A percentile compares a stretch with the other conserved stretches of the same genome.
Evolutionary conservation across 345 rosid genomes (phyloP).

Genomic region (Moricandia arvensis): DNA sequence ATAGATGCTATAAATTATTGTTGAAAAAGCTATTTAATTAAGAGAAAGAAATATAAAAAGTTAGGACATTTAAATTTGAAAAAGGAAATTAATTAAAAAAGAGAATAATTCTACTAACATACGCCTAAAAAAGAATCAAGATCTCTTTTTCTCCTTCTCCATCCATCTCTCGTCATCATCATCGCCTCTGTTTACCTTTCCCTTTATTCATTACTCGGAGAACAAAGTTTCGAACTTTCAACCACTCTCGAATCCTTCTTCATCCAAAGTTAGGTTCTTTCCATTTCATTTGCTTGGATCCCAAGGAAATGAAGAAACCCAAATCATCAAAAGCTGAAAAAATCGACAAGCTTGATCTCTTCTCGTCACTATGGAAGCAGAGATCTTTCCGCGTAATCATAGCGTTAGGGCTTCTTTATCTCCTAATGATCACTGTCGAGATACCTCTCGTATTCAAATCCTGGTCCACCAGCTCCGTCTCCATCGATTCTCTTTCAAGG

Average conservation of each 20-base stretch:
- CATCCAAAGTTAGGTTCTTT: background rate
- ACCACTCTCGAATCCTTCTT: background rate
- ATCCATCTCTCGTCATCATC: slow-evolving; percentile 18
- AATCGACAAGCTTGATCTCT: slow-evolving; percentile 45
- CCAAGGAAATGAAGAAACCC: slow-evolving; percentile 57
- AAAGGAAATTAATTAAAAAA: background rate
- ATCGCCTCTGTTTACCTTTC: background rate
- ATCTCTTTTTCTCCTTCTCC: slow-evolving; percentile 4
- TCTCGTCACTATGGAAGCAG: slow-evolving; percentile 53
- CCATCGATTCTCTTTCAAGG: slow-evolving; percentile 51
- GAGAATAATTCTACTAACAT: slow-evolving; percentile 3
- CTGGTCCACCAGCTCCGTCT: slow-evolving; percentile 40
- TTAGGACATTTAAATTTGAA: background rate
- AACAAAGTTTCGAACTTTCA: background rate
- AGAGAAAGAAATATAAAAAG: background rate
- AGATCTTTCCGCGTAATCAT: slow-evolving; percentile 69
- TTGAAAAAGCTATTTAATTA: background rate
- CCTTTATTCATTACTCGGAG: background rate
- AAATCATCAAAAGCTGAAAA: slow-evolving; percentile 46
- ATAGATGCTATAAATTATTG: background rate
- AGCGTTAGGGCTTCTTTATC: slow-evolving; percentile 52
- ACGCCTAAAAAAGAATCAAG: slow-evolving; percentile 26
- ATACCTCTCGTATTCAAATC: slow-evolving; percentile 73
- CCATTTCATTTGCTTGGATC: slow-evolving; percentile 26
- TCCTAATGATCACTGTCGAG: slow-evolving; percentile 64